Evolutionary conservation across 2,329 filamentous ascomycete genomes (phyloP).

Genomic region (Diaporthe capsici): DNA sequence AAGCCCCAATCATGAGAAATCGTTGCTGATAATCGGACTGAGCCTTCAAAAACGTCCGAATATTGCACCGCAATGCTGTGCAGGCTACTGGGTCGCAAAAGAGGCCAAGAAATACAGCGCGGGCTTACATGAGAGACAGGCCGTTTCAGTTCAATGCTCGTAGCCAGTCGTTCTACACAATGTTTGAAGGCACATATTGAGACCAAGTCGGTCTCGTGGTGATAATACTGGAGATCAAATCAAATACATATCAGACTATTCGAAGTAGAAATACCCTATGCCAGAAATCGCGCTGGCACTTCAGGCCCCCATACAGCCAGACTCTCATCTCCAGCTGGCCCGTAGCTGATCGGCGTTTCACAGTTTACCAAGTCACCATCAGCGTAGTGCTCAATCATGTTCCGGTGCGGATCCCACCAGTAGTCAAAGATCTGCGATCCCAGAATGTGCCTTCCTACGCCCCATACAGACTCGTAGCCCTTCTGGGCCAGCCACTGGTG

Average conservation of each 20-base stretch:
- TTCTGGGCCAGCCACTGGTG: constrained; percentile 70
- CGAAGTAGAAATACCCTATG: not conserved
- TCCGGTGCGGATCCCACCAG: constrained; percentile 48
- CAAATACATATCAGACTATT: not conserved
- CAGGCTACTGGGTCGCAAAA: not conserved
- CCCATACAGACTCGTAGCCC: constrained; percentile 70
- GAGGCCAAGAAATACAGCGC: not conserved
- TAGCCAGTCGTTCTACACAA: not conserved
- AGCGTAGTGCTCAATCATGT: not conserved
- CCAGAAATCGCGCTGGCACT: not conserved
- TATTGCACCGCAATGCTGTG: not conserved
- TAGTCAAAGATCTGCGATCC: constrained; percentile 76
- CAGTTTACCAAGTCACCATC: not conserved
- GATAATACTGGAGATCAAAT: too few species aligned
- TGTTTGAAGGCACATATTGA: rapidly evolving
- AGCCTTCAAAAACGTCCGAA: not conserved
- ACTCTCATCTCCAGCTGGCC: not conserved
- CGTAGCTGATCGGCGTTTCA: not conserved
- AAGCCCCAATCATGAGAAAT: not conserved
- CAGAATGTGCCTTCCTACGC: constrained; percentile 72
- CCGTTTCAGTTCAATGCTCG: not conserved
- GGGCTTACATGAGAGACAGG: not conserved
- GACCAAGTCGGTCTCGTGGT: too few species aligned
- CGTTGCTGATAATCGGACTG: not conserved
- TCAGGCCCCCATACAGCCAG: not conserved